Conservation (phyloP, 257 asterid genomes). For the Solanum sejunctum region DNA sequence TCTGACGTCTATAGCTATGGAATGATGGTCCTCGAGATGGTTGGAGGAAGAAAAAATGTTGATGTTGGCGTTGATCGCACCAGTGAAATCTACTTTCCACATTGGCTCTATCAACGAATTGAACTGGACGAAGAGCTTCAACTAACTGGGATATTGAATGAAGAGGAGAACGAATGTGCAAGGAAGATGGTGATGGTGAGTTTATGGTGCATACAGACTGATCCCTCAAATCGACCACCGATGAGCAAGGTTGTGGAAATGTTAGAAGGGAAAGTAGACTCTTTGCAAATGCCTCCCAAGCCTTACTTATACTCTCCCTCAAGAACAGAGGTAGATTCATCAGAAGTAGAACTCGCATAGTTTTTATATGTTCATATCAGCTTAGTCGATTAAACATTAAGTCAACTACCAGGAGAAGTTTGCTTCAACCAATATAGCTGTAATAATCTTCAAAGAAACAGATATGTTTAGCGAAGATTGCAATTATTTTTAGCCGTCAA, state of each 20-base stretch:
- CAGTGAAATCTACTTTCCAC: constrained; percentile 15
- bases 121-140: not conserved
- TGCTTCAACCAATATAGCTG: too few relatives aligned
- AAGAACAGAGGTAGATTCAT: not conserved
- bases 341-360: not conserved
- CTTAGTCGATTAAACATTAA: too few relatives aligned
- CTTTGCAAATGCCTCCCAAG: constrained; percentile 22
- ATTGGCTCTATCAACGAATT: constrained; percentile 10
- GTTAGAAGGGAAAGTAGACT: constrained; percentile 17
- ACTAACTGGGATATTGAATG: not conserved
- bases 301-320: constrained; percentile 13
- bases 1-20: constrained; percentile 34
- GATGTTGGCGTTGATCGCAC: not conserved
- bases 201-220: constrained; percentile 35
- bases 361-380: too few relatives aligned
- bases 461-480: not conserved
- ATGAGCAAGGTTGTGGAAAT: constrained; percentile 27
- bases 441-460: too few relatives aligned
- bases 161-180: constrained; percentile 1
- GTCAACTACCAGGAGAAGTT: too few relatives aligned
- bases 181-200: constrained; percentile 27
- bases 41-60: not conserved
- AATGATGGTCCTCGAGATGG: constrained; percentile 13
- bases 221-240: constrained; percentile 17
- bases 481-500: not conserved